Evolutionary conservation across 2,329 filamentous ascomycete species (phyloP).

Genomic region (Beauveria asiatica): DNA sequence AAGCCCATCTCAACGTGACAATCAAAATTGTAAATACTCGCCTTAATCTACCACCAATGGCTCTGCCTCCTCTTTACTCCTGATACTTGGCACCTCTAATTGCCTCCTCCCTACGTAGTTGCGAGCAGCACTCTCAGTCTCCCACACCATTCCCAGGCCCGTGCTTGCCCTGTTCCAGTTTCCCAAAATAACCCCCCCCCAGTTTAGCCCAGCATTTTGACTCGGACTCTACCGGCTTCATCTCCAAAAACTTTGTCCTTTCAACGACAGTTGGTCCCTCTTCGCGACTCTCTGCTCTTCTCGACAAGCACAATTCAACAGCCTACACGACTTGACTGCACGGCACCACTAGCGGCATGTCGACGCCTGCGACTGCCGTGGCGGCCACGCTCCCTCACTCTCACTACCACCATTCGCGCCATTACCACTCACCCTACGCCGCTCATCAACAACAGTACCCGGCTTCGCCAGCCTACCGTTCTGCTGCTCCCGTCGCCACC

Average conservation of each 20-base stretch:
- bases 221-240: background rate
- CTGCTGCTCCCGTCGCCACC: conserved; percentile 12
- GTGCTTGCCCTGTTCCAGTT: background rate
- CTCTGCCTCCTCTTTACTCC: too few relatives aligned
- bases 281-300: background rate
- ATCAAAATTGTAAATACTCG: too few relatives aligned
- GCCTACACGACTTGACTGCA: background rate
- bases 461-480: conserved; percentile 16
- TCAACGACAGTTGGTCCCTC: background rate
- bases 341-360: conserved; percentile 44
- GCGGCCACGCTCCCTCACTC: conserved; percentile 58
- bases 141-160: background rate
- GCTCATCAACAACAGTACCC: conserved; percentile 21
- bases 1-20: too few relatives aligned
- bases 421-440: conserved; percentile 47
- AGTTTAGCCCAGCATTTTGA: background rate
- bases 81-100: too few relatives aligned
- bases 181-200: conserved; percentile 1
- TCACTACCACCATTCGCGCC: conserved; percentile 59
- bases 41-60: too few relatives aligned
- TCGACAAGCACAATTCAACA: background rate
- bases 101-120: too few relatives aligned
- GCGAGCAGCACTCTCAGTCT: too few relatives aligned
- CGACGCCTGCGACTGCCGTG: conserved; percentile 71
- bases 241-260: background rate